Evolutionary conservation across 176 grass and related monocot species (phyloP), one percentile per base, ranked within the genome.

Genomic region (Carex parvula): DNA sequence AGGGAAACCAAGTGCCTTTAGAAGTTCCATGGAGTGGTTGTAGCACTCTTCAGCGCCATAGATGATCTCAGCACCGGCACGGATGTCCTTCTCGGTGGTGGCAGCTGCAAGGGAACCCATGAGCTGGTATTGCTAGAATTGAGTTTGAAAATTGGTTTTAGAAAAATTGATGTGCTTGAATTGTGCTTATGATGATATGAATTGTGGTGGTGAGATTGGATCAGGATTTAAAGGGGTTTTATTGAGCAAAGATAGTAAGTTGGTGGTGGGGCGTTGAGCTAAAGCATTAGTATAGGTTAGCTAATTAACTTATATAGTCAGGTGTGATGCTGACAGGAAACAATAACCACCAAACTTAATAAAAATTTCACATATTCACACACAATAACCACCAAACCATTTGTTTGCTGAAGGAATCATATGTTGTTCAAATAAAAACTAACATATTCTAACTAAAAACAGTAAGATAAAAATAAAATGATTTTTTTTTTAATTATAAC

Each of bases 11-110:
- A 94, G 71, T 5, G 75, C 73, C 73, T 81, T 84, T n/a, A 99
- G 90, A 72, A 95, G 86, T 91, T 92, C 80, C 84, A 89, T 84
- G n/a, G 93, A 99, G 83, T 95, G 91, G 13, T 22, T 60, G 88
- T 75, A 88, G 90, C 97, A 99, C 46, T 88, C 91, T 44, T 84
- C 97, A 20, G 86, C 89, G 5, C 96, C 96, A 11, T 88, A 84
- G 75, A 85, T 81, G 12, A 99, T 63, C 86, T 95, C 91, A 50
- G 91, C 93, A 33, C 93, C 88, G 56, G 92, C 85, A 1, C 86
- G 33, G 0, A 39, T 54, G 16, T 74, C 64, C 6, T 64, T 73
- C 44, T 32, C 26, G 9, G 77, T 16, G 69, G 79, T 37, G 3
- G 79, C 79, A 71, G 84, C 77, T 22, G 81, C 87, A 9, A 93